phyloP scores from a whole-genome alignment of 176 grass and related monocot species.

The Oryza meyeriana region DNA sequence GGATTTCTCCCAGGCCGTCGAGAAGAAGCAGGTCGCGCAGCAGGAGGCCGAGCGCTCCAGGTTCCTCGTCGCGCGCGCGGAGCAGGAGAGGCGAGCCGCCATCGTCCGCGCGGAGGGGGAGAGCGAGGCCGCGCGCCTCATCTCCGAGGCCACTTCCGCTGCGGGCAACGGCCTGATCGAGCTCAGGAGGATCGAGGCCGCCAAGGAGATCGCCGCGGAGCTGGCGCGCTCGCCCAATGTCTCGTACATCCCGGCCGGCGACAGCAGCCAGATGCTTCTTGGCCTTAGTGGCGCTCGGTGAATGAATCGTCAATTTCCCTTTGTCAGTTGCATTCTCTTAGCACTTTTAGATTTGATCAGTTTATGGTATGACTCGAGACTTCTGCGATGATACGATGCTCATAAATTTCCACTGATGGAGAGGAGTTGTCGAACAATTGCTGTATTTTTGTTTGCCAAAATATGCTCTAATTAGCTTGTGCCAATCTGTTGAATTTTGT shows the following conservation, averaged over 20 bases:
- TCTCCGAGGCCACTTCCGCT: conserved; percentile 65
- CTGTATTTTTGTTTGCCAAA: background rate
- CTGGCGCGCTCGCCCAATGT: conserved; percentile 65
- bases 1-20: conserved; percentile 87
- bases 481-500: background rate
- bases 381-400: background rate
- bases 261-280: conserved; percentile 65
- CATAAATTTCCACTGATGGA: conserved; percentile 4
- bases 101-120: conserved; percentile 88
- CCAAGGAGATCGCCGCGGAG: conserved; percentile 68
- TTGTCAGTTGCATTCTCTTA: background rate
- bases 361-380: background rate
- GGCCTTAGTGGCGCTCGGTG: conserved; percentile 59
- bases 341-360: background rate
- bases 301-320: conserved; percentile 13
- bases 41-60: conserved; percentile 99
- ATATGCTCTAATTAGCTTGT: background rate
- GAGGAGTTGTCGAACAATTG: conserved; percentile 3
- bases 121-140: conserved; percentile 75
- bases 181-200: conserved; percentile 83
- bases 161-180: conserved; percentile 70
- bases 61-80: conserved; percentile 85
- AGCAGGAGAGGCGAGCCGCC: conserved; percentile 93
- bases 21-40: conserved; percentile 99
- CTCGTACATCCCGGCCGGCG: conserved; percentile 57